Evolutionary conservation across 2,329 filamentous ascomycete species (phyloP).

Genomic region (Colletotrichum echinochloae): DNA sequence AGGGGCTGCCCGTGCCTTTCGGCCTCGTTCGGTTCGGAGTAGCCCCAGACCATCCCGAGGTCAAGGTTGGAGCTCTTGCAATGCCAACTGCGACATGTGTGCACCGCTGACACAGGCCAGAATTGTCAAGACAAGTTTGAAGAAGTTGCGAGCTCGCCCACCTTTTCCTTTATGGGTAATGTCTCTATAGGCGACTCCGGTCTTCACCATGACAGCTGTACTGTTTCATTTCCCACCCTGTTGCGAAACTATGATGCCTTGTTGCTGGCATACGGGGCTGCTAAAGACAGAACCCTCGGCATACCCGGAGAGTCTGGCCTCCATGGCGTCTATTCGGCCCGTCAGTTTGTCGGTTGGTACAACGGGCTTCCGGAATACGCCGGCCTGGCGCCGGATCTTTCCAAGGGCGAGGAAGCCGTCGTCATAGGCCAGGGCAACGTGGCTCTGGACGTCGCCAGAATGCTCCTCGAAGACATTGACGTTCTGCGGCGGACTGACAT

Average conservation of each 20-base stretch:
- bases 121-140: constrained; percentile 96
- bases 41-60: constrained; percentile 97
- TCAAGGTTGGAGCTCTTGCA: constrained; percentile 77
- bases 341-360: constrained; percentile 98
- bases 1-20: constrained; percentile 91
- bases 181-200: constrained; percentile 75
- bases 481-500: constrained; percentile 87
- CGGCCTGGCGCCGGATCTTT: constrained; percentile 77
- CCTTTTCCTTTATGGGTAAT: constrained; percentile 94
- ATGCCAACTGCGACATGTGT: constrained; percentile 17
- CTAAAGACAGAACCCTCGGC: constrained; percentile 81
- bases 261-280: constrained; percentile 92
- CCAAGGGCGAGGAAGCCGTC: constrained; percentile 82
- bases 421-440: constrained; percentile 97
- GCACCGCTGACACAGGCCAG: constrained; percentile 56
- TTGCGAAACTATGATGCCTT: constrained; percentile 91
- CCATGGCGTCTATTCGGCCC: constrained; percentile 84
- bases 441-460: constrained; percentile 90
- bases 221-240: constrained; percentile 75
- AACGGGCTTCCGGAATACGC: constrained; percentile 91
- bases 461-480: constrained; percentile 82
- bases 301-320: constrained; percentile 83
- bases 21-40: constrained; percentile 94
- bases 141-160: constrained; percentile 83
- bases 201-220: constrained; percentile 56